Evolutionary conservation across 2,329 filamentous ascomycete species (phyloP).

Genomic region (Microsporum canis): DNA sequence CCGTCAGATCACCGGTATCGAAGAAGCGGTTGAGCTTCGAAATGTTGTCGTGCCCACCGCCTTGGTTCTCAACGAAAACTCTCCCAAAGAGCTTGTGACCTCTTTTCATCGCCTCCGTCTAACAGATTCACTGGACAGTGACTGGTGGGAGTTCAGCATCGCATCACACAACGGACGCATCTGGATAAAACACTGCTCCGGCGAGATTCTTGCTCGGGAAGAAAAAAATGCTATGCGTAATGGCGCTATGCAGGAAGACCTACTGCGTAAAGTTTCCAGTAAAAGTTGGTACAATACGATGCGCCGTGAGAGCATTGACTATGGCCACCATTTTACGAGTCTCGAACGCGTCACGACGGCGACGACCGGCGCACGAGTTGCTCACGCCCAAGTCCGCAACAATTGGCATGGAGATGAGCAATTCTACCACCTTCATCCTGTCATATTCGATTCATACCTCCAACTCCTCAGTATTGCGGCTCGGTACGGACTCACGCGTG

Average conservation of each 20-base stretch:
- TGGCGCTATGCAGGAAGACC: not conserved
- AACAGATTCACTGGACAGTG: not conserved
- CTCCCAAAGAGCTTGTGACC: conserved; percentile 16
- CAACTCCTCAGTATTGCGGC: not conserved
- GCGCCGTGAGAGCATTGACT: not conserved
- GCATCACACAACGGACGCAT: conserved; percentile 14
- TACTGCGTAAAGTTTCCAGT: not conserved
- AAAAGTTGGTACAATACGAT: conserved; percentile 1
- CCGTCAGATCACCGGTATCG: conserved; percentile 6
- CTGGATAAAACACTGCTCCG: conserved; percentile 21
- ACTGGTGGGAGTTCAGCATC: conserved; percentile 10
- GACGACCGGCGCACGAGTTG: not conserved
- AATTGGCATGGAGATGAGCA: not conserved
- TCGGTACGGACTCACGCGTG: not conserved
- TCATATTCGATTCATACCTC: not conserved
- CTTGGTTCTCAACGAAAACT: conserved; percentile 16
- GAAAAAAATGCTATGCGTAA: not conserved
- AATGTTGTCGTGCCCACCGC: conserved; percentile 15
- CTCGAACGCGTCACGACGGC: not conserved
- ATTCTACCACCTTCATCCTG: not conserved
- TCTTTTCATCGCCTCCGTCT: conserved; percentile 9
- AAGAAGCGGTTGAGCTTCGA: conserved; percentile 8
- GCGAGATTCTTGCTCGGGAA: conserved; percentile 8
- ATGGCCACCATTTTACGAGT: conserved; percentile 3
- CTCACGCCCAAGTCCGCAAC: not conserved